Base-by-base conservation (phyloP, 2,329 filamentous ascomycete species). In the Anisogramma anomala region DNA sequence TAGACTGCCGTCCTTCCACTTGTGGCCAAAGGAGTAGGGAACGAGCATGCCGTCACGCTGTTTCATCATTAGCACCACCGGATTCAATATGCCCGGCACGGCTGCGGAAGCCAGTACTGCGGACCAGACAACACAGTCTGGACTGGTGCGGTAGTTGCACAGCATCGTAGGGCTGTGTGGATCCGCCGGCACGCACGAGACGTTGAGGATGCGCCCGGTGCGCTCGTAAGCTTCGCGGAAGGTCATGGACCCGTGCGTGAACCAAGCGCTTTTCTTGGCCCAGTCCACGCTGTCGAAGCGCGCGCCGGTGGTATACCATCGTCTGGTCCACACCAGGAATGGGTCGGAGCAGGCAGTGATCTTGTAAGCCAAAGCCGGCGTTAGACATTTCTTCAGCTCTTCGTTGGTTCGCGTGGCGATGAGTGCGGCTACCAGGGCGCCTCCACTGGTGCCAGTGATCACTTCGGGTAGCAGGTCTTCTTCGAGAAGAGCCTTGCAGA, bases 121-220 rank as follows among this genome's bases (percentile, higher is more conserved):
- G 9, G 87, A 94, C 91, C 93, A 98, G 48, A 98, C 93, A 30
- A 98, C 91, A 56, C 91, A 98, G 64, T 98, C 87, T 0, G 91
- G 91, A 17, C 83, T 84, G 2, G 91, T 96, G 23, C 95, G 73
- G 58, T 96, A 94, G 62, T 98, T 98, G 55, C 86, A 86, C 6
- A 98, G 71, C 49, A 98, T 94, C 0, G 87, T 79, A 7, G 76
- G 89, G 32, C 85, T 93, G 61, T 98, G 87, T 14, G 89, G 91
- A 58, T 98, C 91, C 0, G 89, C 88, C 1, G 91, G 91, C 2
- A 98, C 86, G 58, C 91, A 98, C 5, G 85, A 86, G 8, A 98
- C 87, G 60, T 98, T 98, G 37, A 98, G 71, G 47, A 96, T 91
- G 15, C 91, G 82, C 0, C 91, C 91, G 0, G 91, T 96, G 35